Conservation (phyloP, 371 early-diverging fungal species). For the Neoconidiobolus thromboides region DNA sequence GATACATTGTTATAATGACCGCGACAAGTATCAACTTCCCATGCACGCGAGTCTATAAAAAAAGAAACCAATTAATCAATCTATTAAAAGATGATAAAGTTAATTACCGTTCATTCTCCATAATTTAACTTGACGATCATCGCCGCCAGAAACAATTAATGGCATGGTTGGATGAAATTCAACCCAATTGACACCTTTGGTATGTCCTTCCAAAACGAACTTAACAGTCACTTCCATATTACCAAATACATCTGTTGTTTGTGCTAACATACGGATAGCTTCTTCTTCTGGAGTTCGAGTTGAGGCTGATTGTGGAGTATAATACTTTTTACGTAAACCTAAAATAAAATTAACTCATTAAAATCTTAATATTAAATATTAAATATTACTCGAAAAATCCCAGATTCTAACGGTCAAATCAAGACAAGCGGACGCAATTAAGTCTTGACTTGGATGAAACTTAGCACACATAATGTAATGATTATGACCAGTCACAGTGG, state of each 20-base stretch:
- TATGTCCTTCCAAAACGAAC: slow-evolving; percentile 97
- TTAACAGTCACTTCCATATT: slow-evolving; percentile 89
- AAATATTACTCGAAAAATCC: slow-evolving; percentile 72
- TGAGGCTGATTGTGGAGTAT: slow-evolving; percentile 19
- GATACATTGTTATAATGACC: slow-evolving; percentile 98
- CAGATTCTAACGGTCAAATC: slow-evolving; percentile 98
- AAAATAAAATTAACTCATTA: neutral
- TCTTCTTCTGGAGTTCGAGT: slow-evolving; percentile 32
- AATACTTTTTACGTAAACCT: slow-evolving; percentile 71
- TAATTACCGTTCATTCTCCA: slow-evolving; percentile 88
- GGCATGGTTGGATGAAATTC: slow-evolving; percentile 86
- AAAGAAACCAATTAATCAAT: neutral
- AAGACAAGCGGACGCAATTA: slow-evolving; percentile 90
- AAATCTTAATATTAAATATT: neutral
- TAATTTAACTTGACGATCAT: slow-evolving; percentile 95
- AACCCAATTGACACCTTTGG: slow-evolving; percentile 97
- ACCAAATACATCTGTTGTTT: slow-evolving; percentile 80
- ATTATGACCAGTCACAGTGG: slow-evolving; percentile 95
- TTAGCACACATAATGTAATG: slow-evolving; percentile 99
- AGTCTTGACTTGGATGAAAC: slow-evolving; percentile 92
- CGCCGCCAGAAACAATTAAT: slow-evolving; percentile 89
- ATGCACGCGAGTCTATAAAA: slow-evolving; percentile 71
- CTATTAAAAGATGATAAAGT: neutral
- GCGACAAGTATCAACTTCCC: slow-evolving; percentile 95
- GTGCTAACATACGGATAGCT: slow-evolving; percentile 24